These are phyloP conservation scores for Metschnikowia gelsemii DNA, from an alignment of 805 yeast genomes.

Conservation along the genomic window DNA sequence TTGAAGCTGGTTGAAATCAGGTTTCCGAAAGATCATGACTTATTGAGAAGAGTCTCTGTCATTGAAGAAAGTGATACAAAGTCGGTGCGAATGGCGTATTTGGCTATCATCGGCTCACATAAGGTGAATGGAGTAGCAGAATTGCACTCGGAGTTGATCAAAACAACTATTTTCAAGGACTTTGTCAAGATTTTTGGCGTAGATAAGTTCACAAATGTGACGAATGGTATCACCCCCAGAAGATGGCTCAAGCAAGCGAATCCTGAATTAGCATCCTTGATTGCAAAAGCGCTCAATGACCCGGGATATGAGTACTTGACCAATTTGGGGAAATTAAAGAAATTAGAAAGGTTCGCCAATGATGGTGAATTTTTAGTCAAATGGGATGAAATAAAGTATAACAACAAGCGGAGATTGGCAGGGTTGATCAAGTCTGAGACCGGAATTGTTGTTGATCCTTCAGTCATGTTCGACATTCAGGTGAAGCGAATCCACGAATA, in stretches of 20 bases:
- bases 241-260: constrained; percentile 95
- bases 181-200: constrained; percentile 80
- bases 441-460: constrained; percentile 65
- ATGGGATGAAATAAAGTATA: constrained; percentile 71
- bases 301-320: constrained; percentile 63
- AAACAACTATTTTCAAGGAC: constrained; percentile 85
- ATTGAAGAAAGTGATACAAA: constrained; percentile 81
- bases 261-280: constrained; percentile 73
- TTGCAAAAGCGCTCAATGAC: constrained; percentile 67
- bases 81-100: constrained; percentile 86
- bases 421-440: constrained; percentile 62
- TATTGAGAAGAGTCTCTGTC: constrained; percentile 71
- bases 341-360: constrained; percentile 62
- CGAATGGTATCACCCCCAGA: constrained; percentile 95
- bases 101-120: constrained; percentile 91
- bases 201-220: constrained; percentile 85
- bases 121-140: constrained; percentile 96
- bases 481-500: constrained; percentile 95
- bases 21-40: constrained; percentile 72
- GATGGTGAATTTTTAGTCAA: constrained; percentile 63
- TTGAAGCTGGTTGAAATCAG: constrained; percentile 69
- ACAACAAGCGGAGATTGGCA: constrained; percentile 69
- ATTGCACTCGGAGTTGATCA: constrained; percentile 86
- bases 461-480: constrained; percentile 83
- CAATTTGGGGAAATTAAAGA: constrained; percentile 65